Percentiles rank a stretch among this genome's conserved stretches.
Conservation (phyloP, 75 land plant species). For the Cunninghamia lanceolata region DNA sequence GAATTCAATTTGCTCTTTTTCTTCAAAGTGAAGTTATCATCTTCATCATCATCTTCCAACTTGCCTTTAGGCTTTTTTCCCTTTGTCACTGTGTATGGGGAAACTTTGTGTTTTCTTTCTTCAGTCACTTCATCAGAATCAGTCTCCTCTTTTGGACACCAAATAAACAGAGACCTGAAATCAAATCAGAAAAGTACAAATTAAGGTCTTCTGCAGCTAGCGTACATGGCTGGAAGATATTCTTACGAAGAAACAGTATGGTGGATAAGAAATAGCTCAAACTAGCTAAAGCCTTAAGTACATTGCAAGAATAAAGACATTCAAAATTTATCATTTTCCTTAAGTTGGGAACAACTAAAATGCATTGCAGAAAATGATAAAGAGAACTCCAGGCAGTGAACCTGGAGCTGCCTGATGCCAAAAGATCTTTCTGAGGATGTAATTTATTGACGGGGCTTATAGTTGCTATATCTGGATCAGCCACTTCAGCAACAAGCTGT, state of each 20-base stretch:
- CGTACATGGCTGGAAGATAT: not conserved
- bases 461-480: slow-evolving; percentile 76
- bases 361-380: not conserved
- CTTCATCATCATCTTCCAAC: slow-evolving; percentile 41
- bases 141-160: slow-evolving; percentile 73
- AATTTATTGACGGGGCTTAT: slow-evolving; percentile 97
- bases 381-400: slow-evolving; percentile 8
- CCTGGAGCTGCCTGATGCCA: slow-evolving; percentile 99
- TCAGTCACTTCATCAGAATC: slow-evolving; percentile 25
- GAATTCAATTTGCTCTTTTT: slow-evolving; percentile 9
- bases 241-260: not conserved
- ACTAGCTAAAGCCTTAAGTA: not conserved
- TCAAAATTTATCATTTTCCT: slow-evolving; percentile 1
- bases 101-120: slow-evolving; percentile 28
- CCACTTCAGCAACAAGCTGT: slow-evolving; percentile 83
- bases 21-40: slow-evolving; percentile 21
- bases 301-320: not conserved
- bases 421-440: slow-evolving; percentile 84
- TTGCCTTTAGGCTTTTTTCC: slow-evolving; percentile 49
- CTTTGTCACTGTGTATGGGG: slow-evolving; percentile 26
- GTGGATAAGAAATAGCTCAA: not conserved
- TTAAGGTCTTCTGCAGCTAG: not conserved
- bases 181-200: slow-evolving; percentile 8
- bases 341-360: not conserved
- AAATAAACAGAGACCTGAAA: slow-evolving; percentile 80